Evolutionary conservation across 306 rosid genomes (phyloP).

Genomic region (Prunus persica): Prunus_persica_NCBIv2 NC_034009.1:40416001-40416500

Average conservation of each 20-base stretch:
- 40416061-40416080: background rate
- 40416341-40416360: conserved; percentile 40
- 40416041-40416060: background rate
- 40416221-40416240: background rate
- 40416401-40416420: conserved; percentile 45
- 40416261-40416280: background rate
- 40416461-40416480: conserved; percentile 24
- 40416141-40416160: background rate
- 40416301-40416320: conserved; percentile 14
- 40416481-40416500: conserved; percentile 46
- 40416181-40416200: background rate
- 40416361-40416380: conserved; percentile 53
- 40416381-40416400: conserved; percentile 51
- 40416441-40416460: conserved; percentile 40
- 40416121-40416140: background rate
- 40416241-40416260: background rate
- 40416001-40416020: background rate
- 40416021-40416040: background rate
- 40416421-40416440: conserved; percentile 35
- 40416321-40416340: background rate
- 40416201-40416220: background rate
- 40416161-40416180: background rate
- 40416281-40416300: conserved; percentile 30
- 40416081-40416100: background rate
- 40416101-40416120: background rate